Conservation (phyloP, 2,329 filamentous ascomycete genomes). For the Juglanconis oblonga region DNA sequence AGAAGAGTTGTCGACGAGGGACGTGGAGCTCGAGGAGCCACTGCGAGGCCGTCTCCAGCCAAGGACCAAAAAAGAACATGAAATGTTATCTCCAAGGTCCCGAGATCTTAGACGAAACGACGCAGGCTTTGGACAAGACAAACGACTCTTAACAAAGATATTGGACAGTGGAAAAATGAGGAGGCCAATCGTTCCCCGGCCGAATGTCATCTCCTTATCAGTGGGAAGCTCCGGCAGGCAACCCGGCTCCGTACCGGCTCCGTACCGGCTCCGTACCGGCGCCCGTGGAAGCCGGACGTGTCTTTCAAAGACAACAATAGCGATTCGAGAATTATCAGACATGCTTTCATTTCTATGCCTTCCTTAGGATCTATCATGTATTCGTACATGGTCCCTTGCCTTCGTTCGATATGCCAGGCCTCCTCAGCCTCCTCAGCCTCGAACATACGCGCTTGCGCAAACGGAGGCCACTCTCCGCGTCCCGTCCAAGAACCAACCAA, state of each 20-base stretch:
- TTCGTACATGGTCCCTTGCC: neutral
- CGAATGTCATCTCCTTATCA: conserved; percentile 1
- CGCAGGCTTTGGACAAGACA: too few relatives aligned
- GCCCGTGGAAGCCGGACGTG: neutral
- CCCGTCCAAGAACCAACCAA: neutral
- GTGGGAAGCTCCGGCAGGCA: neutral
- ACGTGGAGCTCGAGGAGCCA: too few relatives aligned
- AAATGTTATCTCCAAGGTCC: too few relatives aligned
- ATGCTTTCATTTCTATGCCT: neutral
- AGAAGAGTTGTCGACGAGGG: too few relatives aligned
- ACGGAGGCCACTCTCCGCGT: neutral
- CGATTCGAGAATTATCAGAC: neutral
- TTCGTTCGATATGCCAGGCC: neutral
- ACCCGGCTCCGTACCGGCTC: neutral
- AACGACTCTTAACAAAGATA: too few relatives aligned
- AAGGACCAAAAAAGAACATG: too few relatives aligned
- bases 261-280: neutral
- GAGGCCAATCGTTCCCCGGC: neutral
- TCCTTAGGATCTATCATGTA: neutral
- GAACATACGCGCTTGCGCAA: neutral
- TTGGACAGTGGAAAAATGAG: neutral
- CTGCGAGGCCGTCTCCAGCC: too few relatives aligned
- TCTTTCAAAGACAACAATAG: neutral
- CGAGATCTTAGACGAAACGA: too few relatives aligned
- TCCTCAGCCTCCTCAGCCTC: neutral